Conservation (phyloP, 2,329 filamentous ascomycete species). For the Thelonectria blattea region DNA sequence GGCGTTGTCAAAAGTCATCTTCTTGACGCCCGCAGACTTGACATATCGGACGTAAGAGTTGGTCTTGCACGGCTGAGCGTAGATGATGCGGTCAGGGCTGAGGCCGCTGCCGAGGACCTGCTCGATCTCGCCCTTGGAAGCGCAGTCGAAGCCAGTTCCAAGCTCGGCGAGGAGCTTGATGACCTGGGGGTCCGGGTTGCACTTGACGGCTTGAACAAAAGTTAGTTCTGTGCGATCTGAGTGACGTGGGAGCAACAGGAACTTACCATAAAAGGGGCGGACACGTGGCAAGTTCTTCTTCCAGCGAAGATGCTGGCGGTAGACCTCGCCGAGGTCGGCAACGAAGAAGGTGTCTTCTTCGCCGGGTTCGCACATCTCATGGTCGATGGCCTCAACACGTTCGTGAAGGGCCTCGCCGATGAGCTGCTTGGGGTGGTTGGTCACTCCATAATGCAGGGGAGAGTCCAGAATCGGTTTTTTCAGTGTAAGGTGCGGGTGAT, state of each 20-base stretch:
- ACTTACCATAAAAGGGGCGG: slow-evolving; percentile 92
- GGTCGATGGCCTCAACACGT: slow-evolving; percentile 83
- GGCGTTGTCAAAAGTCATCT: slow-evolving; percentile 99
- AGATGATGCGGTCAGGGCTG: slow-evolving; percentile 91
- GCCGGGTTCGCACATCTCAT: slow-evolving; percentile 85
- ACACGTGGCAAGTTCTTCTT: slow-evolving; percentile 91
- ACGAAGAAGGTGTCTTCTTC: slow-evolving; percentile 99
- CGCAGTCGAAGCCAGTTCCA: slow-evolving; percentile 96
- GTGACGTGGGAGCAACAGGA: background rate
- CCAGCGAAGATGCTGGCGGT: slow-evolving; percentile 98
- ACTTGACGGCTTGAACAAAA: slow-evolving; percentile 84
- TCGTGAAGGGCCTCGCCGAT: slow-evolving; percentile 87
- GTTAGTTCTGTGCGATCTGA: slow-evolving; percentile 4
- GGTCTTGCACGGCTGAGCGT: slow-evolving; percentile 99
- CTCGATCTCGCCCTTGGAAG: slow-evolving; percentile 97
- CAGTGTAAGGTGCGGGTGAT: slow-evolving; percentile 54
- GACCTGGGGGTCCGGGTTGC: slow-evolving; percentile 92
- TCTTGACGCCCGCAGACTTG: slow-evolving; percentile 81
- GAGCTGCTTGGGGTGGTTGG: slow-evolving; percentile 71
- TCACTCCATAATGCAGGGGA: slow-evolving; percentile 48
- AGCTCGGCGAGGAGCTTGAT: slow-evolving; percentile 85
- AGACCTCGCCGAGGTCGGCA: slow-evolving; percentile 96
- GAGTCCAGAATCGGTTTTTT: slow-evolving; percentile 52
- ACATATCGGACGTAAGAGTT: slow-evolving; percentile 97
- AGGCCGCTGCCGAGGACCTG: slow-evolving; percentile 84